Base-by-base conservation (phyloP, 2,329 filamentous ascomycete species). In the Lecanicillium sp. region DNA sequence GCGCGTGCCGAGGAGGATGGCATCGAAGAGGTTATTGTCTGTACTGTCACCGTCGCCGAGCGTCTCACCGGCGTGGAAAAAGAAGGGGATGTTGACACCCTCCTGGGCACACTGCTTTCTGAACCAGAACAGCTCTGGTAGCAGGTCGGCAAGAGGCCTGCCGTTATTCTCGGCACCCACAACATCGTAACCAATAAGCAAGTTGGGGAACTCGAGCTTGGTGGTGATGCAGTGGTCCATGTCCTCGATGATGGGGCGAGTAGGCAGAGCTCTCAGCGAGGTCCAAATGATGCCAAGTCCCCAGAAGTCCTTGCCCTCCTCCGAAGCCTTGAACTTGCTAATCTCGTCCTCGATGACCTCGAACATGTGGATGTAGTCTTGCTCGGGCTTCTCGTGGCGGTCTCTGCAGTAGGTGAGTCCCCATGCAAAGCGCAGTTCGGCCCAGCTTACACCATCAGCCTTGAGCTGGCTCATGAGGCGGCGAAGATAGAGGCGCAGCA, bases 71-170 rank as follows among this genome's bases (percentile, higher is more conserved):
- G 91, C 90, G 63, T 96, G 90, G 71, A 97, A 94, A 72, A 95
- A 95, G 71, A 96, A 95, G 1, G 91, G 91, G 9, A 98, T 82
- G 42, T 89, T 81, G 30, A 96, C 78, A 2, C 78, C 81, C 59
- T 89, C 84, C 60, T 87, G 76, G 1, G 80, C 78, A 63, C 90
- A 96, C 57, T 85, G 80, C 65, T 91, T 90, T 54, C 84, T 83
- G 75, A 97, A 96, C 89, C 89, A 96, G 66, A 96, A 91, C 0
- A 97, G 71, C 59, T 95, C 81, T 0, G 90, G 90, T 0, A 91
- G 76, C 3, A 95, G 69, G 55, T 93, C 86, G 24, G 77, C 74
- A 21, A 96, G 77, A 0, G 89, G 77, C 11, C 87, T 79, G 1
- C 90, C 90, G 1, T 76, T 64, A 60, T 94, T 87, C 70, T 96